These are phyloP conservation scores for Phanerochaete sordida DNA, from an alignment of 768 basidiomycete genomes.

Conservation along the genomic window DNA sequence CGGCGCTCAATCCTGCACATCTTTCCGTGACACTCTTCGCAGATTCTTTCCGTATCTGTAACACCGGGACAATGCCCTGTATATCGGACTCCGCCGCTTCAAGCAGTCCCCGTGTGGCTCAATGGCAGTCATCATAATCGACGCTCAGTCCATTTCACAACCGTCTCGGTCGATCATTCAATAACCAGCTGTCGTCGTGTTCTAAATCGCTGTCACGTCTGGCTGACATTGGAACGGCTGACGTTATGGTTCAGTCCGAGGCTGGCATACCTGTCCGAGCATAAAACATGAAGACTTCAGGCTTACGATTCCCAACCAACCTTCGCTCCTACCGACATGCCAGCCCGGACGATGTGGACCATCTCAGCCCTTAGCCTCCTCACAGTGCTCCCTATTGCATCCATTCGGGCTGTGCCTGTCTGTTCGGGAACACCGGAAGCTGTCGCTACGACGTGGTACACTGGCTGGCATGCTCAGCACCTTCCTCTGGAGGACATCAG, in stretches of 20 bases:
- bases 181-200: too few relatives aligned
- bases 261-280: background rate
- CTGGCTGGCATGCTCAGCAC: conserved; percentile 53
- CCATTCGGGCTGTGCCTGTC: conserved; percentile 3
- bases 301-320: background rate
- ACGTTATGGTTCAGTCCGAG: background rate
- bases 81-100: too few relatives aligned
- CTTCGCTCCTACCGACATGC: background rate
- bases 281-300: background rate
- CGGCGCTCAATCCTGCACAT: too few relatives aligned
- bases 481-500: conserved; percentile 49
- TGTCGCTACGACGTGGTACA: conserved; percentile 60
- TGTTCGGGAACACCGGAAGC: conserved; percentile 5
- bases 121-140: too few relatives aligned
- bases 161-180: too few relatives aligned
- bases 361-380: background rate
- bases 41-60: too few relatives aligned
- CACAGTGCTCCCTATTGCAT: background rate
- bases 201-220: too few relatives aligned
- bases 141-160: too few relatives aligned
- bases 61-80: too few relatives aligned
- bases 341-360: background rate
- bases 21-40: too few relatives aligned
- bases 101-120: too few relatives aligned
- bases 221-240: background rate